phyloP scores from a whole-genome alignment of 805 yeast genomes.

The Candida yuanshanica region DNA sequence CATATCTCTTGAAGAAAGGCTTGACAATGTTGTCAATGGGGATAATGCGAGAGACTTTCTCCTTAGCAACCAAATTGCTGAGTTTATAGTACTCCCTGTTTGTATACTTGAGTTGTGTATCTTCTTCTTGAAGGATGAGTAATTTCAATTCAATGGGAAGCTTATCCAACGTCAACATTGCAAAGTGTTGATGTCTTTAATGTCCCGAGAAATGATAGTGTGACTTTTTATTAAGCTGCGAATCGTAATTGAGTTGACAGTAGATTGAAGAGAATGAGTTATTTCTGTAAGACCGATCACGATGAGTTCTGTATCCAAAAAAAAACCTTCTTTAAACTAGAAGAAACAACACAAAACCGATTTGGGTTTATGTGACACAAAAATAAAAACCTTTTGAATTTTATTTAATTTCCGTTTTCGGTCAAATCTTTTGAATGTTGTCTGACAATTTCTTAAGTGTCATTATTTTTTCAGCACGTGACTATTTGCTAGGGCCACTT shows the following conservation, averaged over 20 bases:
- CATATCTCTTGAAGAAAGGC: slow-evolving; percentile 1
- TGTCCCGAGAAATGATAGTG: no score
- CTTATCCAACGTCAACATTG: slow-evolving; percentile 5
- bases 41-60: slow-evolving; percentile 27
- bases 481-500: neutral
- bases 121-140: slow-evolving; percentile 27
- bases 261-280: no score
- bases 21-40: neutral
- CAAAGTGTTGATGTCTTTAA: neutral
- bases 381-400: no score
- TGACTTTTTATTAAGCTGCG: no score
- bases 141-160: slow-evolving; percentile 41
- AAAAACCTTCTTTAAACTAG: no score
- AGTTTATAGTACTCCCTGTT: slow-evolving; percentile 41
- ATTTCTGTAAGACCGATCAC: no score
- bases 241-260: no score
- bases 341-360: no score
- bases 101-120: slow-evolving; percentile 30
- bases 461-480: neutral
- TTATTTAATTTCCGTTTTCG: no score
- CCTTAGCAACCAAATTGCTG: slow-evolving; percentile 44
- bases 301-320: no score
- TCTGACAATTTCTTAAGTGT: neutral
- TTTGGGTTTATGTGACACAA: no score
- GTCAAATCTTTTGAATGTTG: no score